Evolutionary conservation across 495 filamentous ascomycete genomes (phyloP).

Genomic region (Aspergillus olivimuriae): DNA sequence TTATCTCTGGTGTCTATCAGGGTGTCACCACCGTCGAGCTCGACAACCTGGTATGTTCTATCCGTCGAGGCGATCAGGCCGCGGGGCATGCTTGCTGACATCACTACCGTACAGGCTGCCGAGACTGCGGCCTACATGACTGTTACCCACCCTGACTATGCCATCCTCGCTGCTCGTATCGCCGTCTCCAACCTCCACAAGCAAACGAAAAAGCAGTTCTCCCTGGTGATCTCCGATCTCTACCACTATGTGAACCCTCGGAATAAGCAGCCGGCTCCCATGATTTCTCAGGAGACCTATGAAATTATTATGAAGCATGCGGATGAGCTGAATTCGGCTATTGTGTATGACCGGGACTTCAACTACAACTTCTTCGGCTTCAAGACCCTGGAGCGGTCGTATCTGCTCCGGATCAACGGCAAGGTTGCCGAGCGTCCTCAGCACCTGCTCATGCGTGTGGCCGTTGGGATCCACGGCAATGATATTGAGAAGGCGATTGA

Average conservation of each 20-base stretch:
- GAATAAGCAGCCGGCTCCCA: constrained; percentile 75
- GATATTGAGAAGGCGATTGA: constrained; percentile 90
- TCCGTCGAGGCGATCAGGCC: neutral
- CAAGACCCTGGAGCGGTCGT: constrained; percentile 98
- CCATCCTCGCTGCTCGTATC: constrained; percentile 96
- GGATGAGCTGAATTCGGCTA: constrained; percentile 94
- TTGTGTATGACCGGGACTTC: constrained; percentile 98
- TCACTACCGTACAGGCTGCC: constrained; percentile 60
- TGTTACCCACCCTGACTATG: constrained; percentile 97
- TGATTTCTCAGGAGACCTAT: constrained; percentile 87
- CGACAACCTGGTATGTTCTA: constrained; percentile 78
- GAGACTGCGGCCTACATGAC: constrained; percentile 99
- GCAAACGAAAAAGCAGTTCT: constrained; percentile 99
- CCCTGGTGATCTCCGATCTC: constrained; percentile 83
- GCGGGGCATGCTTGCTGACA: constrained; percentile 9
- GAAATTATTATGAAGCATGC: constrained; percentile 91
- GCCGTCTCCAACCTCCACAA: constrained; percentile 99
- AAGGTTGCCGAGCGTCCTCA: constrained; percentile 95
- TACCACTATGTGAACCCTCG: constrained; percentile 97
- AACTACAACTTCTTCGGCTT: constrained; percentile 99
- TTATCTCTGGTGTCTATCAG: constrained; percentile 98
- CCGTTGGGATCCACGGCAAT: constrained; percentile 92
- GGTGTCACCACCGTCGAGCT: constrained; percentile 94
- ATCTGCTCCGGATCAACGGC: constrained; percentile 85
- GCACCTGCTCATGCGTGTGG: constrained; percentile 98